Evolutionary conservation across 139 green algal species (phyloP).

Genomic region (Bryopsis sp.): DNA sequence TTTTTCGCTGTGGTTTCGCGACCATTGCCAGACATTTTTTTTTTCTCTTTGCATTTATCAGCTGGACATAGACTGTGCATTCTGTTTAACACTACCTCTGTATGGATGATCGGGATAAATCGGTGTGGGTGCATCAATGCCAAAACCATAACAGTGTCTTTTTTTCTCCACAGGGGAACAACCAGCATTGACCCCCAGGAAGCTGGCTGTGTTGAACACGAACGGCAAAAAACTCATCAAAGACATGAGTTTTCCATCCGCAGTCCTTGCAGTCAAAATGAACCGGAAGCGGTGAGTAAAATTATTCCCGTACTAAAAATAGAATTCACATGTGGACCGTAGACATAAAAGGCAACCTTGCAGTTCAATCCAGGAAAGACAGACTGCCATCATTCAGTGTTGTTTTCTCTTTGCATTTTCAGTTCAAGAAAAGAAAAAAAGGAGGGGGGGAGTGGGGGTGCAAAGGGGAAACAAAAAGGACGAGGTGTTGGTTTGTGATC

Average conservation of each 20-base stretch:
- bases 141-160: neutral
- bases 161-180: constrained; percentile 45
- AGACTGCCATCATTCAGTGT: neutral
- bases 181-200: constrained; percentile 58
- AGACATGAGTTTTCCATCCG: constrained; percentile 45
- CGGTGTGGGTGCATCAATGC: neutral
- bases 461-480: no score
- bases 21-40: neutral
- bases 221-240: constrained; percentile 40
- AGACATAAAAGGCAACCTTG: no score
- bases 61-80: neutral
- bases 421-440: no score
- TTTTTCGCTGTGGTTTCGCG: no score
- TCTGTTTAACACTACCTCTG: neutral
- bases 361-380: neutral
- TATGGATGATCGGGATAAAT: neutral
- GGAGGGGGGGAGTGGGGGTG: no score
- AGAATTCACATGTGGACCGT: no score
- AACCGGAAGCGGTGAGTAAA: constrained; percentile 60
- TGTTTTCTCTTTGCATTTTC: no score
- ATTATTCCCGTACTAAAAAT: no score
- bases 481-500: no score
- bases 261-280: constrained; percentile 59
- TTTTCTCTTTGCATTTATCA: no score
- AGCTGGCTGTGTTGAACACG: constrained; percentile 70